Evolutionary conservation across 805 yeast species (phyloP), one percentile per base, ranked within the genome.

Genomic region (Lipomyces starkeyi): DNA sequence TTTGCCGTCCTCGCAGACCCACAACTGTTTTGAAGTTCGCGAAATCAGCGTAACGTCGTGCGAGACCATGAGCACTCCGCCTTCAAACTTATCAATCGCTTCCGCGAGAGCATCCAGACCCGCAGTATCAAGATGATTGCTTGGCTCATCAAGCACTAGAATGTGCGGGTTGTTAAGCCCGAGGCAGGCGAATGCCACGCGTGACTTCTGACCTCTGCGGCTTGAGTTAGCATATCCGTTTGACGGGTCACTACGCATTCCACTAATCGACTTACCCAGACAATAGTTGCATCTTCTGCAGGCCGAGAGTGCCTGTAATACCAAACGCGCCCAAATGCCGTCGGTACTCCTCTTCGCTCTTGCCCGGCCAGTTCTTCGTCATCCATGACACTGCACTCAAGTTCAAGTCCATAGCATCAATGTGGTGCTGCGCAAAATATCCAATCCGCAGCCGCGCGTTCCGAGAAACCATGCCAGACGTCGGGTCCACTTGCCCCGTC

Each of bases 371-470:
- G 4, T 89, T 86, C 69, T 85, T 83, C 8, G 97, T 88, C 91
- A 95, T 86, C 98, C 99, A 95, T 60, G 91, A 88, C 9, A 95
- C 97, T 0, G 99, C 98, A 65, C 91, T 90, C 57, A 87, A 80
- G 17, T 79, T 84, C 73, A 93, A 82, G 76, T 95, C 98, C 97
- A 95, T 91, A n/a, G 93, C 89, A 75, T 95, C 99, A 73, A 95
- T 97, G 76, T 95, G 99, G 78, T 95, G 98, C 82, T 95, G 99
- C 17, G 99, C 98, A 81, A 95, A 95, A 79, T 95, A 95, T 20
- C 97, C 98, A 64, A 95, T 90, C 80, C 98, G 86, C 73, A 95
- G 82, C 74, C 98, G 85, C 56, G 95, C 89, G 76, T 95, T 93
- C 71, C 87, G 86, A 27, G 91, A 85, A 25, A 93, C 89, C 65